Evolutionary conservation across 2,329 filamentous ascomycete genomes (phyloP).

Genomic region (Escovopsis sp.): DNA sequence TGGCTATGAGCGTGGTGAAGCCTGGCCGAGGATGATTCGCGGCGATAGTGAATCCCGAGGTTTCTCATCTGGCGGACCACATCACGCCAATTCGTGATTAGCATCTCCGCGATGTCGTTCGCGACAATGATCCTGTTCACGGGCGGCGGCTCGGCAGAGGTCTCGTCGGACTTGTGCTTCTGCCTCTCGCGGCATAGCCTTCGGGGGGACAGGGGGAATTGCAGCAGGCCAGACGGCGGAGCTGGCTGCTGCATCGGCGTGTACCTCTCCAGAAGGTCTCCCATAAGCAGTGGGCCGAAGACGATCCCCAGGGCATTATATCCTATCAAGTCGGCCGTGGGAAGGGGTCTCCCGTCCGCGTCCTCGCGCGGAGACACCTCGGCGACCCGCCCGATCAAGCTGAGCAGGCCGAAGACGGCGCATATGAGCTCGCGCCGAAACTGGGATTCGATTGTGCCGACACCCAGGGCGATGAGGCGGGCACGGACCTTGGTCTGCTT

Average conservation of each 20-base stretch:
- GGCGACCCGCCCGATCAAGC: conserved; percentile 42
- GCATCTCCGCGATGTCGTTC: conserved; percentile 48
- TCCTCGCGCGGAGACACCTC: conserved; percentile 40
- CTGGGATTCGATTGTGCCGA: conserved; percentile 43
- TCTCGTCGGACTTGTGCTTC: conserved; percentile 8
- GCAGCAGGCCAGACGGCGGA: conserved; percentile 25
- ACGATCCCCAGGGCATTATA: conserved; percentile 48
- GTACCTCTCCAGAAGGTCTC: conserved; percentile 40
- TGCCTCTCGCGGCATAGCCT: conserved; percentile 19
- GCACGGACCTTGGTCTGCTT: conserved; percentile 44
- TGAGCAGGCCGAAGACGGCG: conserved; percentile 51
- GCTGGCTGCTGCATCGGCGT: conserved; percentile 29
- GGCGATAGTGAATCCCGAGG: conserved; percentile 20
- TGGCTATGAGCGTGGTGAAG: conserved; percentile 12
- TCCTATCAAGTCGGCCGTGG: conserved; percentile 47
- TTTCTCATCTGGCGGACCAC: conserved; percentile 45
- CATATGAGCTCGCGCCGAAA: conserved; percentile 50
- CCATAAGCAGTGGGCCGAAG: conserved; percentile 49
- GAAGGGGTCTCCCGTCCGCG: conserved; percentile 33
- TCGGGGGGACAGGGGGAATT: conserved; percentile 29
- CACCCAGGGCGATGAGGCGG: conserved; percentile 49
- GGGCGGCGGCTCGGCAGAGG: conserved; percentile 11
- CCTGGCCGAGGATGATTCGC: conserved; percentile 8
- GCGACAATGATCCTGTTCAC: conserved; percentile 45
- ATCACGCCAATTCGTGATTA: conserved; percentile 51